Evolutionary conservation across 257 asterid species (phyloP).

Genomic region (Fraxinus quadrangulata): DNA sequence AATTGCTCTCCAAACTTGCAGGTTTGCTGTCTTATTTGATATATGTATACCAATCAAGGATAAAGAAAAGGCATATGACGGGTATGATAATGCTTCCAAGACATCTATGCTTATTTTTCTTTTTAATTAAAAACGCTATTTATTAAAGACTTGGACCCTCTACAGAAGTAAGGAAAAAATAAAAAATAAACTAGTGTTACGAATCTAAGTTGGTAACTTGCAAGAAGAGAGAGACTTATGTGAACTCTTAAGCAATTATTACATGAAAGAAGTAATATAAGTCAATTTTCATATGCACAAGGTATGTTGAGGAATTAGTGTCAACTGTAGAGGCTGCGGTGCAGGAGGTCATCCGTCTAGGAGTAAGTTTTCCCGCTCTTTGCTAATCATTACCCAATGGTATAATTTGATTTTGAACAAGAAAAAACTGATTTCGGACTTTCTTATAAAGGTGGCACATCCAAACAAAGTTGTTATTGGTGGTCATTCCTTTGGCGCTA

Average conservation of each 20-base stretch:
- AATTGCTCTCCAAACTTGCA: slow-evolving; percentile 30
- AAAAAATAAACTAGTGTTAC: no score
- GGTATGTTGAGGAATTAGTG: slow-evolving; percentile 14
- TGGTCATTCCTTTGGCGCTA: slow-evolving; percentile 97
- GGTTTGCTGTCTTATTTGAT: slow-evolving; percentile 86
- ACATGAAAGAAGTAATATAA: no score
- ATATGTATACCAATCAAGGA: slow-evolving; percentile 98
- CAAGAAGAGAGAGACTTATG: slow-evolving; percentile 52
- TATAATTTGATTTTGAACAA: not conserved
- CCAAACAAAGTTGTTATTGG: slow-evolving; percentile 81
- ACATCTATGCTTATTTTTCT: no score
- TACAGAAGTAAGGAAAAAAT: no score
- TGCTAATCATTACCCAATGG: not conserved
- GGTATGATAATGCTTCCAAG: slow-evolving; percentile 55
- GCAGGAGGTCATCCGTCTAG: slow-evolving; percentile 83
- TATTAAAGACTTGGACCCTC: no score
- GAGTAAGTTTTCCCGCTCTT: slow-evolving; percentile 56
- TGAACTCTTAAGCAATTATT: no score
- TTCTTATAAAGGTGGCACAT: slow-evolving; percentile 72
- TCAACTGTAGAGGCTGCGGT: slow-evolving; percentile 96
- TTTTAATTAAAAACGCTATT: no score
- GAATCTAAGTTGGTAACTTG: slow-evolving; percentile 20
- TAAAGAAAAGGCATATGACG: slow-evolving; percentile 91
- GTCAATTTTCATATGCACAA: no score
- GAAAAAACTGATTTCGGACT: slow-evolving; percentile 18